Base-by-base conservation (phyloP, 257 asterid species). In the Prunella vulgaris region DNA sequence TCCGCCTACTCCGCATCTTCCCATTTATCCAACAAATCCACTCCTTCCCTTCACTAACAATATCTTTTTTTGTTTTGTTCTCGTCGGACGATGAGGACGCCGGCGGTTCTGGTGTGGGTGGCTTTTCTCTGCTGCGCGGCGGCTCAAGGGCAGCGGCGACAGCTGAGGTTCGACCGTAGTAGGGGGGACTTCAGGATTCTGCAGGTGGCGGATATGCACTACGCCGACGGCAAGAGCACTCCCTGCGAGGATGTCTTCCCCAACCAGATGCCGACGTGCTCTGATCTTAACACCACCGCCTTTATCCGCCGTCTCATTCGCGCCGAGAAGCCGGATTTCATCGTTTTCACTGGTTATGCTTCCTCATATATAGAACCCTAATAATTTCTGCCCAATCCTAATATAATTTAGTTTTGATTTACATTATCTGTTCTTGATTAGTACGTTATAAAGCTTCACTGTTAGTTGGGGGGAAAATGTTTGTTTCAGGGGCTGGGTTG, bases 131-230 rank as follows among this genome's bases (percentile, higher is more conserved):
- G 80, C 74, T 10, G 61, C 77, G 77, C 40, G 59, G 76, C 64
- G 25, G 60, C 69, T 4, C 38, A 12, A n/a, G n/a, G n/a, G n/a
- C 48, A 38, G 46, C 46, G 46, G n/a, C 14, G 62, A 40, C 83
- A 69, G 83, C 83, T 93, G 77, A 83, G 86, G 48, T 93, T 93
- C 76, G 82, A 83, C 75, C 67, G 71, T 0, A 73, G 65, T 54
- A 85, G 71, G 53, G 97, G 97, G 4, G 93, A 88, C 60, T 90
- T 93, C 64, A 85, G 84, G 84, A 88, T 93, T 71, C 80, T 93
- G 25, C 98, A 93, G 75, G 97, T 93, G 60, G 97, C 98, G 21
- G 98, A 93, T 64, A 93, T 93, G 97, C 98, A 93, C 78, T 90
- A 30, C 48, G 98, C 81, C 66, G 68, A 86, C 77, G 98, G 98